These are phyloP conservation scores for Ophiorrhiza pumila DNA, from an alignment of 257 asterid genomes.

Conservation along the genomic window DNA sequence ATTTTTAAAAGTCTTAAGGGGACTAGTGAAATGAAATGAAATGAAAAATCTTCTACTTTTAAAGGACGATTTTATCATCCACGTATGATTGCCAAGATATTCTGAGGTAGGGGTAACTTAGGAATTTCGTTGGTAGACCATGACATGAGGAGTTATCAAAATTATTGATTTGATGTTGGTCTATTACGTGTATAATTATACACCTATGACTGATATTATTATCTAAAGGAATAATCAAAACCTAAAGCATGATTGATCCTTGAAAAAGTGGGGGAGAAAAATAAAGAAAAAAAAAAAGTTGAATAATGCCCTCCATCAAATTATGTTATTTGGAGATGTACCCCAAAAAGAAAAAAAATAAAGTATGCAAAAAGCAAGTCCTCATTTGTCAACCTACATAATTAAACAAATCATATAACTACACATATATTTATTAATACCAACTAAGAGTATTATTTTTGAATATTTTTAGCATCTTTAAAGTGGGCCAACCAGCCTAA, in stretches of 20 bases:
- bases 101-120: conserved; percentile 1
- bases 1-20: background rate
- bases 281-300: background rate
- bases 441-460: background rate
- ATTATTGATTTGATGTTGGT: conserved; percentile 20
- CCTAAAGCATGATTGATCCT: conserved; percentile 23
- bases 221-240: conserved; percentile 6
- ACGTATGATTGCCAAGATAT: no score
- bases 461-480: conserved; percentile 7
- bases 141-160: background rate
- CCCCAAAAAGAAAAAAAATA: conserved; percentile 11
- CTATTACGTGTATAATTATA: conserved; percentile 20
- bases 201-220: conserved; percentile 15
- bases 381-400: conserved; percentile 25
- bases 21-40: no score
- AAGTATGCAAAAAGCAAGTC: conserved; percentile 23
- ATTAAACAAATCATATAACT: conserved; percentile 20
- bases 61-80: background rate
- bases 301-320: conserved; percentile 20
- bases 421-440: background rate
- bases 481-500: conserved; percentile 5
- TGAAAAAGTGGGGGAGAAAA: conserved; percentile 11
- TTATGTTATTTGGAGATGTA: conserved; percentile 16
- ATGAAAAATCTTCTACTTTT: background rate
- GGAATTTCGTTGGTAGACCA: background rate